Percentiles rank a stretch among this genome's conserved stretches.
Conservation (phyloP, 179 eudicot species). For the Drosera spatulata region DNA sequence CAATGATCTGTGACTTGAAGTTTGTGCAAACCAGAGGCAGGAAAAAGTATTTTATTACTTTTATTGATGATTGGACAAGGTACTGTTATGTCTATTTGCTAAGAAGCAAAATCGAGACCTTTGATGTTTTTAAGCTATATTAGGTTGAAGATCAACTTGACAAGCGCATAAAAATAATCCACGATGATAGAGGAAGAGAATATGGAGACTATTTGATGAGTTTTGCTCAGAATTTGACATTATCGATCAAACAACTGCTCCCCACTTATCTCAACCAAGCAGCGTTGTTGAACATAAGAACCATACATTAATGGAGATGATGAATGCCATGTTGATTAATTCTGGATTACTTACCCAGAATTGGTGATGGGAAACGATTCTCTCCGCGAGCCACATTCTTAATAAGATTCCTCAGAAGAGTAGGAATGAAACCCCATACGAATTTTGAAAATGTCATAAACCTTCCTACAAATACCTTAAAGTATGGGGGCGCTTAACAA, state of each 20-base stretch:
- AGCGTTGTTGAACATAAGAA: too few relatives aligned
- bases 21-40: background rate
- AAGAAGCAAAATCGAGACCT: background rate
- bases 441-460: background rate
- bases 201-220: background rate
- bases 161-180: background rate
- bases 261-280: too few relatives aligned
- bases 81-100: slow-evolving; percentile 4
- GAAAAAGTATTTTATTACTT: background rate
- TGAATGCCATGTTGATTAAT: background rate
- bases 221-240: background rate
- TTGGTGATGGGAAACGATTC: too few relatives aligned
- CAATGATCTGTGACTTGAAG: background rate
- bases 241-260: background rate
- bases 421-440: background rate
- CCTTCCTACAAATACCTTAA: slow-evolving; percentile 2
- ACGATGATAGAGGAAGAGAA: slow-evolving; percentile 2
- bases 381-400: slow-evolving; percentile 1
- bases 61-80: background rate
- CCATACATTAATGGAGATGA: slow-evolving; percentile 4
- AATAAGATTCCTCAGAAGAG: slow-evolving; percentile 6
- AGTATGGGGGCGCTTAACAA: slow-evolving; percentile 7
- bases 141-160: slow-evolving; percentile 6
- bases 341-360: background rate
- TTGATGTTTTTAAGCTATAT: background rate